Conservation (phyloP, 169 alveolate genomes). For the Theileria annulata region DNA sequence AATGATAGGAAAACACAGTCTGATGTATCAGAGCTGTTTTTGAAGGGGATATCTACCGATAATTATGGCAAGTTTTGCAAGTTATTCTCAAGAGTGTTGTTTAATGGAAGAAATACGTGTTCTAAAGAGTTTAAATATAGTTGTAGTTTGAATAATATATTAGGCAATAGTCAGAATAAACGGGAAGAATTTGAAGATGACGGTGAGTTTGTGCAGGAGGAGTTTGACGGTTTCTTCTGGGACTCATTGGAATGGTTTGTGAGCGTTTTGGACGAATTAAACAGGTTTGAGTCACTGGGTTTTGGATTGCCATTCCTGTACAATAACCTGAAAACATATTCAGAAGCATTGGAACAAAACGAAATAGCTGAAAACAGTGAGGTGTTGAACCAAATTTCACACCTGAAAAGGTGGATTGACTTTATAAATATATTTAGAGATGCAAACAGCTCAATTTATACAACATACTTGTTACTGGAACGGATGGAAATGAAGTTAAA, state of each 20-base stretch:
- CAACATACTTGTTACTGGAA: constrained; percentile 28
- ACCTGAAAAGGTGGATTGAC: constrained; percentile 19
- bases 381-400: not conserved
- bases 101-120: not conserved
- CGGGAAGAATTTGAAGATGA: not conserved
- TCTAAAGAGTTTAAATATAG: not conserved
- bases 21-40: not conserved
- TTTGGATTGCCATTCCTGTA: constrained; percentile 4
- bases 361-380: not conserved
- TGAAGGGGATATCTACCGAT: not conserved
- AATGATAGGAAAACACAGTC: not conserved
- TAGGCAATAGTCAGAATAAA: not conserved
- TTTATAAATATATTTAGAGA: constrained; percentile 27
- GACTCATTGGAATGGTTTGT: constrained; percentile 27
- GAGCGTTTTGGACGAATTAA: constrained; percentile 13
- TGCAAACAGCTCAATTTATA: constrained; percentile 29
- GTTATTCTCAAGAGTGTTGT: not conserved
- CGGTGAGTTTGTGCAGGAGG: not conserved
- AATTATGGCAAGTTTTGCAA: constrained; percentile 4
- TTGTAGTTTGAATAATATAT: not conserved
- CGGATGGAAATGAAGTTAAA: constrained; percentile 18
- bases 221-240: constrained; percentile 18
- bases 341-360: not conserved
- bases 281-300: constrained; percentile 27
- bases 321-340: constrained; percentile 1